phyloP scores from a whole-genome alignment of 108 stramenopile genomes.

The Skeletonema potamos region DNA sequence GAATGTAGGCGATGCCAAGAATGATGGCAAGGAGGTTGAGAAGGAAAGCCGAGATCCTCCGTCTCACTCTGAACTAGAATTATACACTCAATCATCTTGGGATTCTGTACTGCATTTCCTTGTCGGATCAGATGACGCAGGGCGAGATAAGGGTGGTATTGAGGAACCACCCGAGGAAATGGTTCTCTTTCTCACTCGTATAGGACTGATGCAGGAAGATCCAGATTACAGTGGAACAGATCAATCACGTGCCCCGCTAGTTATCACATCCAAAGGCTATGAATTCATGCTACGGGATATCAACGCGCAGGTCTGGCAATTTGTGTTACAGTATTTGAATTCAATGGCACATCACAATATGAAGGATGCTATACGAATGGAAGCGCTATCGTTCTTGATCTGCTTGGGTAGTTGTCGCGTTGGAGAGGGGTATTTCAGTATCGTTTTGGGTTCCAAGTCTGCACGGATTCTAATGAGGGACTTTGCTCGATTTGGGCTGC shows the following conservation, averaged over 20 bases:
- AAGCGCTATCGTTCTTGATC: constrained; percentile 72
- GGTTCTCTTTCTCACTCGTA: constrained; percentile 66
- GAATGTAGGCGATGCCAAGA: constrained; percentile 5
- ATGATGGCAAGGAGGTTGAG: constrained; percentile 3
- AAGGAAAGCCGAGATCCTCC: constrained; percentile 47
- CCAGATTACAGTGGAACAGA: constrained; percentile 71
- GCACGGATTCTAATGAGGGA: constrained; percentile 69
- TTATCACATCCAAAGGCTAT: constrained; percentile 86
- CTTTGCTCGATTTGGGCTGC: constrained; percentile 73
- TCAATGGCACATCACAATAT: constrained; percentile 32
- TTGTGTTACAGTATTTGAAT: constrained; percentile 76
- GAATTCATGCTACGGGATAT: constrained; percentile 87
- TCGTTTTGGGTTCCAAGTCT: constrained; percentile 50
- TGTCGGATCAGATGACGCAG: constrained; percentile 65
- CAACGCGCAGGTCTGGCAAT: constrained; percentile 84
- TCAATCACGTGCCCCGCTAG: constrained; percentile 61
- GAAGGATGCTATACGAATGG: constrained; percentile 51
- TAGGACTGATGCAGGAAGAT: constrained; percentile 80
- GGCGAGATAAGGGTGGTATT: constrained; percentile 19
- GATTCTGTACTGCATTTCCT: constrained; percentile 85
- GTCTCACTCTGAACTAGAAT: constrained; percentile 68
- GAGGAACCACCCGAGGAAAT: constrained; percentile 72
- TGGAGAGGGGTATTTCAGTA: constrained; percentile 72
- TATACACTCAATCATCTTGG: constrained; percentile 79
- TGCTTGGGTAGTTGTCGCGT: constrained; percentile 70